Base-by-base conservation (phyloP, 768 basidiomycete genomes). In the Boletus barrowsii region DNA sequence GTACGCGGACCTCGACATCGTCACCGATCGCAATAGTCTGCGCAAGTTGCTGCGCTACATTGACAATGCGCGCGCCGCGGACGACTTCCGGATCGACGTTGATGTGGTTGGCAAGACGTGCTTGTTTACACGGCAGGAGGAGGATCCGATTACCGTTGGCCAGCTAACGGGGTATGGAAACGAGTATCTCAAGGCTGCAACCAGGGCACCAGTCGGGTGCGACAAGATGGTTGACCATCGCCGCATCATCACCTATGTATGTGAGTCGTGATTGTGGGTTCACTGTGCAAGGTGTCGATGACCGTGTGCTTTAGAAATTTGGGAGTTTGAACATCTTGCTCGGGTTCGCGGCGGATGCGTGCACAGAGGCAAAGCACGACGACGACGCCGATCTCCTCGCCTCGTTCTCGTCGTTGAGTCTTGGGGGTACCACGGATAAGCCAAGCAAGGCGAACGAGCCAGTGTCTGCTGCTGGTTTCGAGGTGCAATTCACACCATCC, bases 21-120 rank as follows among this genome's bases (percentile, higher is more conserved):
- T 89, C 55, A 83, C 85, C 0, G 87, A 88, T 61, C 77, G 88
- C 29, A 89, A 88, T 60, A 75, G 74, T 26, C 70, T 89, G 17
- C 77, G 87, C 24, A 87, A 86, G 65, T 70, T 90, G 39, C 62
- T 83, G 20, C 74, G 82, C 26, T 87, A 83, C 83, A 50, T 67
- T 14, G 61, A 66, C n/a, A 22, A 50, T 14, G 50, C 18, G 10
- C 11, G 17, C 5, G 14, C 11, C 2, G 70, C 68, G 10, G 78
- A 47, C 10, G 22, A 81, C 50, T 92, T 90, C 62, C 74, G 89
- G 18, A 87, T 92, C 57, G 87, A 92, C 52, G 56, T 83, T 4
- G 82, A 90, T 64, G 71, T 88, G 17, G 78, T 75, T 0, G 86
- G 87, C 1, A 61, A 61, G n/a, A 89, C 88, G 0, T 71, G 87